Evolutionary conservation across 23 red algal species (phyloP), one percentile per base, ranked within the genome.

Genomic region (Pyropia yezoensis): DNA sequence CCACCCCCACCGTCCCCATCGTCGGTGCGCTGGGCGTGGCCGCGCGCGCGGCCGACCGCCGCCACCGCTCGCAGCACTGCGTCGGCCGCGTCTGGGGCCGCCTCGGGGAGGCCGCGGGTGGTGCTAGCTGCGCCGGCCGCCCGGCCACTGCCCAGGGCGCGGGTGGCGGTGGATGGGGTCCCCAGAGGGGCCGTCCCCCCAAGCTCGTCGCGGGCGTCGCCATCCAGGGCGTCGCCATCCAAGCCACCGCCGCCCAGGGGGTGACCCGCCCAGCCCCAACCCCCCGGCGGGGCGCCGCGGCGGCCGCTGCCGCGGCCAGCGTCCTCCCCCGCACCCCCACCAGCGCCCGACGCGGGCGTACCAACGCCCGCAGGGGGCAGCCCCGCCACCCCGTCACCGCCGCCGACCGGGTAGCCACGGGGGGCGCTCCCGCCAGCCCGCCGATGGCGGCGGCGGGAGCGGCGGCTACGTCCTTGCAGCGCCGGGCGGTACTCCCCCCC

Each of bases 11-110:
- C 64, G 14, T 15, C 64, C 14, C 6, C 66, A 5, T 54, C 27
- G 47, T 0, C 13, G 61, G 50, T 33, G 27, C 29, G 7, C 55
- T 59, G 3, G 24, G 45, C 25, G 20, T 49, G 73, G 57, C 73
- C 59, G 27, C 61, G 73, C 56, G 49, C 3, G 60, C 54, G 61
- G 73, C 73, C 2, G 73, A 77, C 33, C 57, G 65, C 33, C 26
- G 27, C 65, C 65, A 23, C 25, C 25, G 12, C 19, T 45, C 22
- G 50, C 34, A 3, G 1, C 66, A 25, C 45, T 45, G 20, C 66
- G 18, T 24, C 16, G 49, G 65, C 65, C 65, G 16, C 33, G 39
- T 47, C 39, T 47, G 39, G 39, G 39, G 11, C 39, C 4, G 11
- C 39, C 0, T 47, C 39, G 39, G 39, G 39, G 39, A 47, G 4